Evolutionary conservation across 1,284 basidiomycete genomes (phyloP).

Genomic region (Austroboletus novae-zelandiae): DNA sequence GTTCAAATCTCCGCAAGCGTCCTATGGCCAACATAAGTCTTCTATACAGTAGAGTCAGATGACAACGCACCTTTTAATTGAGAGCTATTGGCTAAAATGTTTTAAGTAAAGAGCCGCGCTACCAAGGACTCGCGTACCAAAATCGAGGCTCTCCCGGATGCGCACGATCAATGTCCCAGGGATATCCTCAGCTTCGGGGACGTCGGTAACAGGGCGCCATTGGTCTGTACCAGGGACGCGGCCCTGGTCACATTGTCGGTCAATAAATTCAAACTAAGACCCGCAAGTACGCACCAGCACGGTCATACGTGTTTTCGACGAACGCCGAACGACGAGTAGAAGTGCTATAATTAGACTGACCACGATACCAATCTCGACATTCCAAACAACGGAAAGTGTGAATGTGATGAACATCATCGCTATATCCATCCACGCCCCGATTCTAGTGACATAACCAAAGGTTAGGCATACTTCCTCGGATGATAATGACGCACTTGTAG

Average conservation of each 20-base stretch:
- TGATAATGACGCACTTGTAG: constrained; percentile 56
- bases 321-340: constrained; percentile 83
- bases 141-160: constrained; percentile 69
- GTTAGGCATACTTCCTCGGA: neutral
- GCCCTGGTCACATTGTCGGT: constrained; percentile 38
- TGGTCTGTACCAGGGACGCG: constrained; percentile 61
- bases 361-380: constrained; percentile 82
- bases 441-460: constrained; percentile 41
- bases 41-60: constrained; percentile 15
- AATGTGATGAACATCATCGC: constrained; percentile 84
- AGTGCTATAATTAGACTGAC: constrained; percentile 84
- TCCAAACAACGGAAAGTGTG: constrained; percentile 74
- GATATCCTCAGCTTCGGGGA: constrained; percentile 62
- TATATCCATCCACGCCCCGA: constrained; percentile 87
- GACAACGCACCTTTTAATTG: constrained; percentile 61
- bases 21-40: constrained; percentile 39
- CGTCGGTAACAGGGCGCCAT: constrained; percentile 68
- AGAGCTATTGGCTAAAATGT: constrained; percentile 74
- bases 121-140: constrained; percentile 42
- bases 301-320: constrained; percentile 73
- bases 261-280: neutral
- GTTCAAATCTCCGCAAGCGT: constrained; percentile 75
- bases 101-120: neutral
- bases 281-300: constrained; percentile 47
- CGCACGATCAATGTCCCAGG: constrained; percentile 70